Conservation (phyloP, 306 rosid species). For the Begonia masoniana region DNA sequence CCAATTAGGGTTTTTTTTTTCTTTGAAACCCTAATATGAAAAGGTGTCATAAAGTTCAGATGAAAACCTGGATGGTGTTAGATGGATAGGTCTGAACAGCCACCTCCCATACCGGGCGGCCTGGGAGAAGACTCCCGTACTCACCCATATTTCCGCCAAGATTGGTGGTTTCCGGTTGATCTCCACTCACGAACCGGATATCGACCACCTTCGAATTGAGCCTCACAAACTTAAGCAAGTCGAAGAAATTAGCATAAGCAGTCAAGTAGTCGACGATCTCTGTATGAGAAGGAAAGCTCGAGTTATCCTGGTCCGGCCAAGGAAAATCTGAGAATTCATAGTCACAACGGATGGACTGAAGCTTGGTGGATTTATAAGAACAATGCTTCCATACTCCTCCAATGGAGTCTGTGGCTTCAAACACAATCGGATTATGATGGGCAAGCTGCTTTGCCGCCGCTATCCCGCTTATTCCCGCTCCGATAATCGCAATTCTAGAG, state of each 20-base stretch:
- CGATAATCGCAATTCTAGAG: constrained; percentile 24
- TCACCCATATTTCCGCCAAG: not conserved
- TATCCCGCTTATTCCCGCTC: constrained; percentile 45
- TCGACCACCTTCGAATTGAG: constrained; percentile 33
- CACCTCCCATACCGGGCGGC: no score
- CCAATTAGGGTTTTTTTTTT: no score
- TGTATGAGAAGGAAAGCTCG: constrained; percentile 16
- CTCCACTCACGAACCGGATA: constrained; percentile 18
- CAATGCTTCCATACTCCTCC: constrained; percentile 42
- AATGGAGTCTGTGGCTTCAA: constrained; percentile 28
- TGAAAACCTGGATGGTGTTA: no score
- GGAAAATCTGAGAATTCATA: constrained; percentile 34
- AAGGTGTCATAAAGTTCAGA: no score
- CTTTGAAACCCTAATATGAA: no score
- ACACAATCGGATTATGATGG: constrained; percentile 27
- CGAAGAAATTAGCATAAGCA: constrained; percentile 33
- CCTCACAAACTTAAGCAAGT: constrained; percentile 22
- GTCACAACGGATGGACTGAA: constrained; percentile 16
- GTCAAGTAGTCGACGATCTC: constrained; percentile 26
- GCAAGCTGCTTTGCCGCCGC: constrained; percentile 26
- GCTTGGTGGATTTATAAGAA: constrained; percentile 31
- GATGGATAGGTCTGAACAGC: no score
- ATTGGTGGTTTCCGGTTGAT: not conserved
- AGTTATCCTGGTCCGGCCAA: constrained; percentile 34
- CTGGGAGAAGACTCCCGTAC: no score